Base-by-base conservation (phyloP, 331 rosid species). In the Malus hybrid region DNA sequence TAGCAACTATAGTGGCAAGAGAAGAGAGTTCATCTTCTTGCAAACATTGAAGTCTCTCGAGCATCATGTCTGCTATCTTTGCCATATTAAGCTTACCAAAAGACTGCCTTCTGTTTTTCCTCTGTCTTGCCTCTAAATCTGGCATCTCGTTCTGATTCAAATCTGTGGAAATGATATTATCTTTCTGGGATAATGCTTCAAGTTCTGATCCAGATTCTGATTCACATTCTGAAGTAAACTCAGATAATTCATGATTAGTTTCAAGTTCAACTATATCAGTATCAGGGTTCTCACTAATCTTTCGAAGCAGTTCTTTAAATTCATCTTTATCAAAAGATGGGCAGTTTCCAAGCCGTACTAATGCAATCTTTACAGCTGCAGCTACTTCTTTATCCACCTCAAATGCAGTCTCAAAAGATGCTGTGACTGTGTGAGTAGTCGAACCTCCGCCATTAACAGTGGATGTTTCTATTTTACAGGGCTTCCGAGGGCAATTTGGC, bases 371-470 rank as follows among this genome's bases (percentile, higher is more conserved):
- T 64, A 94, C 99, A 18, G 99, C 95, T 42, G 91, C 92, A 68
- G 97, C 97, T 64, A 92, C 97, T 84, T 92, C 93, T 81, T 76
- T 92, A 78, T 90, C 99, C 32, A 94, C 96, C 63, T 94, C 97
- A 76, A 94, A 92, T 80, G 96, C 97, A 87, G 96, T 86, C 82
- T 92, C 96, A 73, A 94, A 94, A 75, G 97, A 88, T 71, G 96
- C 96, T 19, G 93, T 86, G 48, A 93, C 87, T 55, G 89, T 83
- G 84, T 88, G 93, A 15, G 91, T 89, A 50, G 91, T 77, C 28
- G 93, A 84, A 28, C 83, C 92, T 81, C 86, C 96, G 61, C 88
- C 87, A 39, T 74, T 68, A 39, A 73, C 76, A 48, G 93, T 80
- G 60, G 86, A 90, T 74, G 95, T 72, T 81, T 87, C 97, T 74